Evolutionary conservation across 169 alveolate species (phyloP).

Genomic region (Plasmodium gonderi): DNA sequence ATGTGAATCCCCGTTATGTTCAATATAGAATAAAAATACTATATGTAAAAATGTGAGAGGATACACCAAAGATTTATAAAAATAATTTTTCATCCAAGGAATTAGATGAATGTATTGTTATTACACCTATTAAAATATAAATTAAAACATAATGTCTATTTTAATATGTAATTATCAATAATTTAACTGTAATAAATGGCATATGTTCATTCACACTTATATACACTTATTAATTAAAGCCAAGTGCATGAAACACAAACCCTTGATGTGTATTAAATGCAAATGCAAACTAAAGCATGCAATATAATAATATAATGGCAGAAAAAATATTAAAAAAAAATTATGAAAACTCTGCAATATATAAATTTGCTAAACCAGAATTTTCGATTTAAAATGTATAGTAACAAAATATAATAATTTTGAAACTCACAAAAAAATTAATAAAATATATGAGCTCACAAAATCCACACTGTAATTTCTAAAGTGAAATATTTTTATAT

Average conservation of each 20-base stretch:
- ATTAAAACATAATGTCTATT: neutral
- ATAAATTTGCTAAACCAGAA: neutral
- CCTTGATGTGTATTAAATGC: neutral
- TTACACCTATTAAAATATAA: neutral
- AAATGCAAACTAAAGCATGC: neutral
- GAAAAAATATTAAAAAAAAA: neutral
- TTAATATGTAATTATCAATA: neutral
- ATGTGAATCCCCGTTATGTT: neutral
- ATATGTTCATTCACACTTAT: neutral
- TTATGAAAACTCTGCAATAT: neutral
- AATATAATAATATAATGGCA: neutral
- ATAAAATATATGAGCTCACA: neutral
- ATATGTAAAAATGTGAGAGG: neutral
- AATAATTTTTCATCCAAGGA: neutral
- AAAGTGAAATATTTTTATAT: neutral
- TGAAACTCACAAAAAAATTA: neutral
- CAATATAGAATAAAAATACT: neutral
- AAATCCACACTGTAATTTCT: neutral
- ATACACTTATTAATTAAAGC: neutral
- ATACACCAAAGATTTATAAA: neutral
- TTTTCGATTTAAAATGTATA: neutral
- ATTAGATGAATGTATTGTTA: neutral
- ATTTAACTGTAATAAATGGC: neutral
- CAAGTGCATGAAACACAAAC: neutral
- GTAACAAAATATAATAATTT: neutral